Base-by-base conservation (phyloP, 768 basidiomycete species). In the Trametes elegans region DNA sequence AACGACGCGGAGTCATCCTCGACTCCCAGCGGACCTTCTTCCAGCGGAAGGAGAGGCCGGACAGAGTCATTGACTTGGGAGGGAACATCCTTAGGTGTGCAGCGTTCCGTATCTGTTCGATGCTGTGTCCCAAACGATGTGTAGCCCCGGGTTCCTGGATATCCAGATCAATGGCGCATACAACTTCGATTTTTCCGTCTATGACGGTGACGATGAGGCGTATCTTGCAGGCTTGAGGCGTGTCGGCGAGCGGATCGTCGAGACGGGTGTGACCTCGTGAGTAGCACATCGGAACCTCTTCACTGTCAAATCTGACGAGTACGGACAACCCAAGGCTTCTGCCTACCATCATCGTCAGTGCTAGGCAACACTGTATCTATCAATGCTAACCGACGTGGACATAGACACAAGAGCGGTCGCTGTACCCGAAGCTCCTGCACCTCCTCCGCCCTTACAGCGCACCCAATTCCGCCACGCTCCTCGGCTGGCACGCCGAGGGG, bases 401-500 rank as follows among this genome's bases (percentile, higher is more conserved):
- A 13, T 49, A 92, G 90, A 90, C 90, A 0, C 90, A 91, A 73
- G 87, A 89, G 58, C 83, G 79, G 66, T 79, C 83, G 0, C 69
- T 89, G 10, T 90, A 91, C 63, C 85, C 87, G 2, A 84, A 84
- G 59, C 65, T 93, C 26, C 74, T 93, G 1, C 73, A 75, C 52
- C 76, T 91, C 16, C 76, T 93, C 24, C 79, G 79, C 31, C 90
- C 90, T 1, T 83, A 82, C 64, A 80, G 83, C 13, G 79, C 82
- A 13, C 73, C 81, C 0, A 74, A 61, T 9, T 87, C 86, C 9
- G 91, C 93, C 0, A 85, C 81, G 29, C 69, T 93, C 3, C 79
- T 95, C 11, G 93, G 93, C 24, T 95, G 89, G 87, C 93, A 96
- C 61, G 89, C 81, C 24, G 93, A 96, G 70, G 93, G 93, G 0